phyloP scores from a whole-genome alignment of 2,329 filamentous ascomycete species.

The Penicillium sp. region DNA sequence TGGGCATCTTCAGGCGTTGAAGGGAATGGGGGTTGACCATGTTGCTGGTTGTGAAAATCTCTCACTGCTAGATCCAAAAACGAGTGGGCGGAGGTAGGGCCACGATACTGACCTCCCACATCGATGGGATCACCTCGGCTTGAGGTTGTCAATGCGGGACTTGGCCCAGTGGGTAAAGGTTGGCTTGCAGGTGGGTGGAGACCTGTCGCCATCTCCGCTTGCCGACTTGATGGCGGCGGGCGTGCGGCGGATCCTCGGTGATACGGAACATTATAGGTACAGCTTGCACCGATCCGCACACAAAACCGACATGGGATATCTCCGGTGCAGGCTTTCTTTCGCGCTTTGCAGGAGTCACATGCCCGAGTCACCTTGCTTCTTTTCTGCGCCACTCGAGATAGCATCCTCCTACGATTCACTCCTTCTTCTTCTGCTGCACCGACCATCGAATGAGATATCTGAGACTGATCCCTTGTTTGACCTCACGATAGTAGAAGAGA shows the following conservation, averaged over 20 bases:
- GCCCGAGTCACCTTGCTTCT: conserved; percentile 26
- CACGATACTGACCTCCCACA: conserved; percentile 23
- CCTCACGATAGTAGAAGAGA: too few relatives aligned
- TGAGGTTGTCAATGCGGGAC: not conserved
- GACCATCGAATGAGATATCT: too few relatives aligned
- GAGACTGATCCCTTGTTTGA: too few relatives aligned
- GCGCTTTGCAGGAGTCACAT: conserved; percentile 25
- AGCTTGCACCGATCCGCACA: conserved; percentile 10
- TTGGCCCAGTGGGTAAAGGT: not conserved
- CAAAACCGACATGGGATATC: conserved; percentile 24
- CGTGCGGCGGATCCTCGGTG: conserved; percentile 22
- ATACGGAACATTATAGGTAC: conserved; percentile 24
- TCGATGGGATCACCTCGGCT: conserved; percentile 5
- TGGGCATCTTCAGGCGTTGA: conserved; percentile 8
- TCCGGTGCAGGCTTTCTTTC: conserved; percentile 27
- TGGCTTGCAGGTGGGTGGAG: too few relatives aligned
- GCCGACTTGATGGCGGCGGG: conserved; percentile 14
- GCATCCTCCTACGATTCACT: not conserved
- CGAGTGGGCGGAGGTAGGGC: conserved; percentile 25
- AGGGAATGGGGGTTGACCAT: not conserved
- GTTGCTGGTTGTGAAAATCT: conserved; percentile 9
- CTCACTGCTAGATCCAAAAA: conserved; percentile 23
- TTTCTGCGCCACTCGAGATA: conserved; percentile 12
- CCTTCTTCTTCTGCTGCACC: too few relatives aligned
- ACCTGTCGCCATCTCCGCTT: not conserved